Evolutionary conservation across 2,329 filamentous ascomycete species (phyloP).

Genomic region (Lecanicillium sp.): DNA sequence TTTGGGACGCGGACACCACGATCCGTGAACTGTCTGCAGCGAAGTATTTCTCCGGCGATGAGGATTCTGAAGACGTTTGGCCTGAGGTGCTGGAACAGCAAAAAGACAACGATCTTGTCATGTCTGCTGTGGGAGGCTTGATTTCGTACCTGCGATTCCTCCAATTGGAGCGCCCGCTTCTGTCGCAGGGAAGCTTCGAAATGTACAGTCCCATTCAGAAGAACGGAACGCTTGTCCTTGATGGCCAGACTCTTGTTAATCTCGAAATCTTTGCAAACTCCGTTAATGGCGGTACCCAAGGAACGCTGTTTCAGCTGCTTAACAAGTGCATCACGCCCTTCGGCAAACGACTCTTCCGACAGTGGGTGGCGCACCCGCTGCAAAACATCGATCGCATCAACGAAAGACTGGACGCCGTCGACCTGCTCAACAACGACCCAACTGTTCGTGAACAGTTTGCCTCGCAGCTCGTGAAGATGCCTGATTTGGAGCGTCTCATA

Average conservation of each 20-base stretch:
- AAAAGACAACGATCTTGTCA: conserved; percentile 70
- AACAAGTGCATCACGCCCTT: conserved; percentile 96
- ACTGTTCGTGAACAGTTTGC: conserved; percentile 81
- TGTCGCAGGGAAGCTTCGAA: conserved; percentile 85
- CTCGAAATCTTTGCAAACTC: conserved; percentile 96
- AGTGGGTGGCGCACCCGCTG: conserved; percentile 95
- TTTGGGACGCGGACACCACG: conserved; percentile 80
- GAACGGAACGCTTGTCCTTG: conserved; percentile 85
- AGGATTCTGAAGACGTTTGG: conserved; percentile 58
- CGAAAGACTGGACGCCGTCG: conserved; percentile 86
- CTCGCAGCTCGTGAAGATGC: conserved; percentile 81
- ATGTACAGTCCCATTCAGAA: conserved; percentile 87
- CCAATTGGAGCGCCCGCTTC: conserved; percentile 79
- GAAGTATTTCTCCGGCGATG: conserved; percentile 65
- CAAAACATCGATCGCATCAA: conserved; percentile 85
- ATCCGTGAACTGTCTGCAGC: conserved; percentile 72
- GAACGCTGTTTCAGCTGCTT: conserved; percentile 82
- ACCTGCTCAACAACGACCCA: conserved; percentile 79
- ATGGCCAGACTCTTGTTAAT: conserved; percentile 94
- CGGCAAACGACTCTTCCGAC: conserved; percentile 88
- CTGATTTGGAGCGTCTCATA: conserved; percentile 87
- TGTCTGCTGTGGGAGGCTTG: conserved; percentile 86
- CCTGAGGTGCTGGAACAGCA: conserved; percentile 65
- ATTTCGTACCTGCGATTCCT: conserved; percentile 79
- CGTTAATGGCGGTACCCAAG: conserved; percentile 75